These are phyloP conservation scores for Cyberlindnera misumaiensis DNA, from an alignment of 805 yeast species.

Conservation along the genomic window DNA sequence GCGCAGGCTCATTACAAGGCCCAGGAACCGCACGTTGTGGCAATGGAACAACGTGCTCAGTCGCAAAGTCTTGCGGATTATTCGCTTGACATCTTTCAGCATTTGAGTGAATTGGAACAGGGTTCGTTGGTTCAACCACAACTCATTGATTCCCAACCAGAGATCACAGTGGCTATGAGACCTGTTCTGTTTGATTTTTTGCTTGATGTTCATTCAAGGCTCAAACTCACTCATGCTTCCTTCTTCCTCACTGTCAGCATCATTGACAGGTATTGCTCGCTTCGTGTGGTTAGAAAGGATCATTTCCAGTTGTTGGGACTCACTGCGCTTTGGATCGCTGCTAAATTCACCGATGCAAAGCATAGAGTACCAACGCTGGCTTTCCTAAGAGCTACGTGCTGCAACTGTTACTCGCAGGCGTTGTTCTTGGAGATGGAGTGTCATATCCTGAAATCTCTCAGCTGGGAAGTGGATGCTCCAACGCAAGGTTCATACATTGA, in stretches of 20 bases:
- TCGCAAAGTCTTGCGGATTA: slow-evolving; percentile 37
- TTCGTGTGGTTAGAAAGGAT: slow-evolving; percentile 69
- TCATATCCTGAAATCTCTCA: slow-evolving; percentile 52
- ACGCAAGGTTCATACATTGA: slow-evolving; percentile 62
- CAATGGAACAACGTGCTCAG: slow-evolving; percentile 44
- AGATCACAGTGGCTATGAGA: slow-evolving; percentile 51
- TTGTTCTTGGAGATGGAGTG: slow-evolving; percentile 64
- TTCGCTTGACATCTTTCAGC: slow-evolving; percentile 33
- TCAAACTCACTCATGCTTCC: slow-evolving; percentile 56
- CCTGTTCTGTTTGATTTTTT: slow-evolving; percentile 75
- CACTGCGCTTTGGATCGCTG: slow-evolving; percentile 84
- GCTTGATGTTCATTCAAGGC: slow-evolving; percentile 61
- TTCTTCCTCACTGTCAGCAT: slow-evolving; percentile 62
- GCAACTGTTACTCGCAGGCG: slow-evolving; percentile 48
- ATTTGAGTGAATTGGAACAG: slow-evolving; percentile 29
- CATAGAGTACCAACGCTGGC: slow-evolving; percentile 50
- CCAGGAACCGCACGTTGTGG: slow-evolving; percentile 32
- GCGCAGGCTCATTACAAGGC: slow-evolving; percentile 25
- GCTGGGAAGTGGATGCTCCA: slow-evolving; percentile 59
- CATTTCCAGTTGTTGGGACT: slow-evolving; percentile 85
- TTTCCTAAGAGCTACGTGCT: slow-evolving; percentile 48
- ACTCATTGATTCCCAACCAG: slow-evolving; percentile 31
- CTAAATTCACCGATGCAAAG: slow-evolving; percentile 68
- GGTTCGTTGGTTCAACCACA: slow-evolving; percentile 23
- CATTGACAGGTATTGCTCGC: slow-evolving; percentile 81